A percentile compares a stretch with the other conserved stretches of the same genome.
Conservation (phyloP, 805 yeast species). For the Pichia exigua region DNA sequence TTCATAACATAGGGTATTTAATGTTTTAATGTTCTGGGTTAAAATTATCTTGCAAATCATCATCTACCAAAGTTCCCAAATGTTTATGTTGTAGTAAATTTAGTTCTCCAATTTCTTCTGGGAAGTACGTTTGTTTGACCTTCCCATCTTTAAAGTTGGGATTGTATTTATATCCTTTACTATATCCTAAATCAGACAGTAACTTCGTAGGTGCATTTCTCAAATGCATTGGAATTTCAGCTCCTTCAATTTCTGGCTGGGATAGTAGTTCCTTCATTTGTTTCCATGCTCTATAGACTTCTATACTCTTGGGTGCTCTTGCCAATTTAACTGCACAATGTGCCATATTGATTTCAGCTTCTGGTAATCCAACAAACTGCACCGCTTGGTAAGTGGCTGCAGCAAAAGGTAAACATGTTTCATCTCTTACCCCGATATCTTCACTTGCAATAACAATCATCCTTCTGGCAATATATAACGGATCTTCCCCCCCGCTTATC, state of each 20-base stretch:
- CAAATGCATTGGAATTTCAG: constrained; percentile 71
- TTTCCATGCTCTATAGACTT: constrained; percentile 74
- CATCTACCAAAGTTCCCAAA: constrained; percentile 42
- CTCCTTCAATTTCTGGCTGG: constrained; percentile 51
- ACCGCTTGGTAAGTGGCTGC: constrained; percentile 79
- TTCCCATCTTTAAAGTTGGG: constrained; percentile 70
- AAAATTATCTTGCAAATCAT: constrained; percentile 27
- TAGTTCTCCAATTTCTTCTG: constrained; percentile 43
- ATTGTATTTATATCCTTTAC: constrained; percentile 79
- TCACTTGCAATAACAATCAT: constrained; percentile 95
- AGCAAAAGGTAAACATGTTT: constrained; percentile 78
- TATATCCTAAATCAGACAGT: constrained; percentile 85
- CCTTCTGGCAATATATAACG: constrained; percentile 78
- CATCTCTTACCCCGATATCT: constrained; percentile 84
- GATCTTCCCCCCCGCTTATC: constrained; percentile 93
- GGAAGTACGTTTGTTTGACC: constrained; percentile 71
- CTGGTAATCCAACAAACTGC: constrained; percentile 90
- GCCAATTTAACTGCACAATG: constrained; percentile 93
- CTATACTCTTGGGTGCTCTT: constrained; percentile 76
- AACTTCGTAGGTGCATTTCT: constrained; percentile 91
- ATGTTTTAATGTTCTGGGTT: neutral
- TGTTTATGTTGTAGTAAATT: constrained; percentile 50
- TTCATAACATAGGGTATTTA: too few relatives aligned
- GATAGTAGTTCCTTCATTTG: constrained; percentile 52
- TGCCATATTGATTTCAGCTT: constrained; percentile 79